These are phyloP conservation scores for Kodamaea nitidulidarum DNA, from an alignment of 805 yeast species.

Conservation along the genomic window DNA sequence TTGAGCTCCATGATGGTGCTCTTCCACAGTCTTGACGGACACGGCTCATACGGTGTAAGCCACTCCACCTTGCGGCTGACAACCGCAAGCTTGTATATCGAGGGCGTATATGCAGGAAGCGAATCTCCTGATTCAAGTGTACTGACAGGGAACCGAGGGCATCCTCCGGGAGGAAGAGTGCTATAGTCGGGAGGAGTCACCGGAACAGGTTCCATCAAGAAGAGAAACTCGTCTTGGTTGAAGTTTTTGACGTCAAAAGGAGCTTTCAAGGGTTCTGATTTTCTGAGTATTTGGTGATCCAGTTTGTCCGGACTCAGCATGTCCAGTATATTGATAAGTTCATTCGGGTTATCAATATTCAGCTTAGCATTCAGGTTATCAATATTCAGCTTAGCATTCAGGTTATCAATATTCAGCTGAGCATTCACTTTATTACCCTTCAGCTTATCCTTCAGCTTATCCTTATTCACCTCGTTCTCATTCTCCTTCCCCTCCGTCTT, in stretches of 20 bases:
- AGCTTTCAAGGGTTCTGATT: background rate
- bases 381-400: no score
- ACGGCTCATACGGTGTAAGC: slow-evolving; percentile 69
- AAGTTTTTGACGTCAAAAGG: background rate
- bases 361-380: no score
- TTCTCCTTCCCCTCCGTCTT: no score
- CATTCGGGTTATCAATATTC: no score
- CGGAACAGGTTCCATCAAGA: slow-evolving; percentile 36
- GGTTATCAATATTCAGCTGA: no score
- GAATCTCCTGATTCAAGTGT: slow-evolving; percentile 29
- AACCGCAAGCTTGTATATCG: slow-evolving; percentile 56
- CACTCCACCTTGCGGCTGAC: slow-evolving; percentile 69
- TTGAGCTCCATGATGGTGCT: slow-evolving; percentile 67
- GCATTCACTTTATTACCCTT: no score
- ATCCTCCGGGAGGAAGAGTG: slow-evolving; percentile 42
- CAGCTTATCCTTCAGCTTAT: no score
- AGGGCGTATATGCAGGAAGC: slow-evolving; percentile 65
- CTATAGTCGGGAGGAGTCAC: slow-evolving; percentile 36
- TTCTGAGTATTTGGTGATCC: no score
- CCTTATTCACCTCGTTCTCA: no score
- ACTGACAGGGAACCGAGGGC: slow-evolving; percentile 35
- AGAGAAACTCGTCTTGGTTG: slow-evolving; percentile 15
- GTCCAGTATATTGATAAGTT: no score
- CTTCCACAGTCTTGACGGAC: slow-evolving; percentile 69
- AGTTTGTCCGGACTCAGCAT: no score